Evolutionary conservation across 192 early-diverging fungal species (phyloP).

Genomic region (Linnemannia hyalina): DNA sequence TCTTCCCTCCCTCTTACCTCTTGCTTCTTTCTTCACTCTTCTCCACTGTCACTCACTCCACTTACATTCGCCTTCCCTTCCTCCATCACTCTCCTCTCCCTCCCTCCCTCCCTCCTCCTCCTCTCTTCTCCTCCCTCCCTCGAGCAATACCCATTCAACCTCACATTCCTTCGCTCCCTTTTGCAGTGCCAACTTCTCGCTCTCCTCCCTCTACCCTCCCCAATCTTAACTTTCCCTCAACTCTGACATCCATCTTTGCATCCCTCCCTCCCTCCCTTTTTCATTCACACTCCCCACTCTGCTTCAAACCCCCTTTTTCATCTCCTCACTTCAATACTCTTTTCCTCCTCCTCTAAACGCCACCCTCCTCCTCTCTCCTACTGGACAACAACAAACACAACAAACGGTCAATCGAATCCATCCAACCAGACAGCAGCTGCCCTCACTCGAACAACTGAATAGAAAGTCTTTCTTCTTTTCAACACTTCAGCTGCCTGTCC

Average conservation of each 20-base stretch:
- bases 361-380: background rate
- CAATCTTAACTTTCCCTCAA: background rate
- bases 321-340: too few species aligned
- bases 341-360: background rate
- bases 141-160: background rate
- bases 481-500: background rate
- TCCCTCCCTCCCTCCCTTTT: background rate
- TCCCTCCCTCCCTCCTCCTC: background rate
- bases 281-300: background rate
- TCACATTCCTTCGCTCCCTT: background rate
- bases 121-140: background rate
- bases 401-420: background rate
- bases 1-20: too few species aligned
- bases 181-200: background rate
- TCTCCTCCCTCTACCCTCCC: background rate
- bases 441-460: background rate
- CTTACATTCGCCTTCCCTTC: background rate
- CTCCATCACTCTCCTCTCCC: background rate
- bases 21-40: background rate
- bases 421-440: background rate
- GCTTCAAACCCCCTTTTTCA: background rate
- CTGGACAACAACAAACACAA: background rate
- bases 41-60: background rate
- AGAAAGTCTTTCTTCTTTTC: constrained; percentile 22
- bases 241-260: background rate